Evolutionary conservation across 495 filamentous ascomycete genomes (phyloP).

Genomic region (Mycothermus thermophilus): DNA sequence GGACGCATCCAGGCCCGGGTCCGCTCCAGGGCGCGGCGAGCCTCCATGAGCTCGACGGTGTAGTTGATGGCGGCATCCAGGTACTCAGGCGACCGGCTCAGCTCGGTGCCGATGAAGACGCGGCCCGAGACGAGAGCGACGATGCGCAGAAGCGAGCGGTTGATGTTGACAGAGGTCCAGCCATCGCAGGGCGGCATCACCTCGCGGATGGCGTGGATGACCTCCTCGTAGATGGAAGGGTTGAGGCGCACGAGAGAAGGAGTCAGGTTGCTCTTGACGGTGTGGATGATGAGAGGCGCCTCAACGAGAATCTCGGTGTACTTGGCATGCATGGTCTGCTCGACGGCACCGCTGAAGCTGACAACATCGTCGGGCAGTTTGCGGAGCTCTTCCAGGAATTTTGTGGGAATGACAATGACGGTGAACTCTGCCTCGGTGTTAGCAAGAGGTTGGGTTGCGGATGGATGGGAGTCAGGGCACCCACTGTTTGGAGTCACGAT

Average conservation of each 20-base stretch:
- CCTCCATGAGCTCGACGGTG: conserved; percentile 35
- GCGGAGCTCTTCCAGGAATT: conserved; percentile 22
- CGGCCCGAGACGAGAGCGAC: conserved; percentile 45
- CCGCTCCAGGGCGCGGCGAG: conserved; percentile 14
- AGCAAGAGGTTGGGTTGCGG: neutral
- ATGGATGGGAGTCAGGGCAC: neutral
- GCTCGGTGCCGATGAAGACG: conserved; percentile 40
- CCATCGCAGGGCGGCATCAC: conserved; percentile 22
- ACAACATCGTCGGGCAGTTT: conserved; percentile 26
- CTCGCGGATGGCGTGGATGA: conserved; percentile 9
- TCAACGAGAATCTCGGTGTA: conserved; percentile 14
- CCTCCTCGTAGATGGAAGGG: conserved; percentile 15
- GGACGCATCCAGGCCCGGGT: conserved; percentile 20
- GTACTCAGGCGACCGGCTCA: conserved; percentile 44
- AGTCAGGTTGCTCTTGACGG: conserved; percentile 17
- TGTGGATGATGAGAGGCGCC: conserved; percentile 8
- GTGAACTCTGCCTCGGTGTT: conserved; percentile 1
- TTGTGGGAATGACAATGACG: conserved; percentile 22
- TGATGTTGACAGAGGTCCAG: conserved; percentile 29
- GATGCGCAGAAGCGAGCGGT: conserved; percentile 29
- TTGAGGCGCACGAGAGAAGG: conserved; percentile 15
- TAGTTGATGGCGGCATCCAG: conserved; percentile 43
- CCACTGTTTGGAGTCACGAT: conserved; percentile 19
- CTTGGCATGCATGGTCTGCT: conserved; percentile 13
- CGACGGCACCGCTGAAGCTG: conserved; percentile 20